A percentile compares a stretch with the other conserved stretches of the same genome.
phyloP scores from a whole-genome alignment of 495 filamentous ascomycete genomes.

The Pseudevernia furfuracea region DNA sequence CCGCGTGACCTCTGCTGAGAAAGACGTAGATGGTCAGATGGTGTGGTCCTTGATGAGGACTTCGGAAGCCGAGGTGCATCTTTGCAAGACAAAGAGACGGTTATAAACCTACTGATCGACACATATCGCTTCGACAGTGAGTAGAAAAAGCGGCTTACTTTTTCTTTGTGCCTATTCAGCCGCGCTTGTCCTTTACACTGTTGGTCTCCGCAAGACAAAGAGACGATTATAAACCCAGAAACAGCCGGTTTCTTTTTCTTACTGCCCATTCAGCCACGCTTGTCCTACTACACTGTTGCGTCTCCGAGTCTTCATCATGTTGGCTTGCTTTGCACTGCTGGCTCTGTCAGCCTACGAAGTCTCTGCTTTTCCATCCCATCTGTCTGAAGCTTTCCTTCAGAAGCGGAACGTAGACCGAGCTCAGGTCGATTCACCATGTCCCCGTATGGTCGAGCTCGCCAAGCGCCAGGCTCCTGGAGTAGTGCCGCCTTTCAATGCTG shows the following conservation, averaged over 20 bases:
- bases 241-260: neutral
- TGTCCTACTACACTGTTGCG: neutral
- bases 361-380: constrained; percentile 10
- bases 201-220: neutral
- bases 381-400: constrained; percentile 13
- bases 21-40: neutral
- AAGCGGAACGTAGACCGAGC: constrained; percentile 10
- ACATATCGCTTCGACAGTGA: no score
- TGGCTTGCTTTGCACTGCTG: constrained; percentile 5
- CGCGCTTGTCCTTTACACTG: no score
- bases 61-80: neutral
- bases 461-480: constrained; percentile 25
- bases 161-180: no score
- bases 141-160: no score
- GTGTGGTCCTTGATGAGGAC: neutral
- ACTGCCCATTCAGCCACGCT: neutral
- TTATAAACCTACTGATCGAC: neutral
- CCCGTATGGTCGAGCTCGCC: constrained; percentile 12
- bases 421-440: constrained; percentile 12
- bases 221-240: neutral
- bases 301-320: neutral
- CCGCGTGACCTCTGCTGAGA: neutral
- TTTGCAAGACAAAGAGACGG: no score
- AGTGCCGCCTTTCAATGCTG: constrained; percentile 31
- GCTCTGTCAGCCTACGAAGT: constrained; percentile 9